Evolutionary conservation across 148 eudicot species (phyloP), one percentile per base, ranked within the genome.

Genomic region (Fagopyrum homotropicum): DNA sequence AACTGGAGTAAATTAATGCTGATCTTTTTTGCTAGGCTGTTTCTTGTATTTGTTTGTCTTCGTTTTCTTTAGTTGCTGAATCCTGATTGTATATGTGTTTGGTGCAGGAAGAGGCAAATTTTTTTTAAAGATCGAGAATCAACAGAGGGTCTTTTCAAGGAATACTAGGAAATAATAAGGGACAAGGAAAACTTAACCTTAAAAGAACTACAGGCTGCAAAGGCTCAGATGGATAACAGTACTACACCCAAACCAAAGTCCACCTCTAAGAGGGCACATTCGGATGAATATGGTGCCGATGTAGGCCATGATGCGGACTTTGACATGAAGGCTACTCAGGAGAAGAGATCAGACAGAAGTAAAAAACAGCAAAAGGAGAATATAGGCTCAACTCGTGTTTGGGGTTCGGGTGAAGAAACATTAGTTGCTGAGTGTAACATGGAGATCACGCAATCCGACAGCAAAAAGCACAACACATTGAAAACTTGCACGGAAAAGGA

Each of bases 111-210:
- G 26, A 22, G 26, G 26, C 26, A 22, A 0, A 22, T 22, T 22
- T n/a, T n/a, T 22, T 22, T 95, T 48, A 77, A 81, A 72, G 92
- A 92, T 81, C 82, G 86, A n/a, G 86, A 95, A 7, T 87, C 98
- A 45, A 77, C 61, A 50, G 98, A 95, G 85, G 86, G 93, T 35
- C 82, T 95, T 59, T 92, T 22, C 26, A 22, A 22, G 26, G 26
- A 22, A 22, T 22, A 22, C 26, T 22, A 0, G 26, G 26, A 82
- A 79, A 82, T 85, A 22, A 71, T 82, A 6, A 82, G 79, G 75
- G 85, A 82, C 72, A 78, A 80, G 69, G 83, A 85, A 80, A 79
- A 81, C 7, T 35, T 85, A 75, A 80, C 80, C 19, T 78, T 85
- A 63, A 82, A 85, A 49, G 82, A 86, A 80, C 87, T 96, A 40